Conservation (phyloP, 225 moss, liverwort and hornwort genomes). For the Antitrichia curtipendula region DNA sequence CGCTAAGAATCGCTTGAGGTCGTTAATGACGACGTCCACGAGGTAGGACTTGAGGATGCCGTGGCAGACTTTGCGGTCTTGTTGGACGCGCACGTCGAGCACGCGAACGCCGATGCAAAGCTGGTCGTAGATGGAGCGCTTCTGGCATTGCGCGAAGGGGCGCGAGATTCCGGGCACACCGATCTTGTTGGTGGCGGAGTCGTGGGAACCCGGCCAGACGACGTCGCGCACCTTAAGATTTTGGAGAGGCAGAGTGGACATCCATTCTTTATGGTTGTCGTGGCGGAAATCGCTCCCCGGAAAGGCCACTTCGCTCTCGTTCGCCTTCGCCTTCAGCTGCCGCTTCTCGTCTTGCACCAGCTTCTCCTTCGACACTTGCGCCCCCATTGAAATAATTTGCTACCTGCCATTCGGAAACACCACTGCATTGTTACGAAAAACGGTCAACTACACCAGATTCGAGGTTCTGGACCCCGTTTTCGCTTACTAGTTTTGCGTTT, state of each 20-base stretch:
- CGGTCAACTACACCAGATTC: not conserved
- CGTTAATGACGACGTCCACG: constrained; percentile 69
- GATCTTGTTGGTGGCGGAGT: constrained; percentile 91
- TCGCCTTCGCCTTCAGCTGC: constrained; percentile 30
- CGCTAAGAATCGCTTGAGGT: constrained; percentile 52
- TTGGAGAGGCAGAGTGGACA: constrained; percentile 53
- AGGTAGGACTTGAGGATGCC: constrained; percentile 68
- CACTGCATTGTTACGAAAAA: not conserved
- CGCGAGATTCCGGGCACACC: constrained; percentile 52
- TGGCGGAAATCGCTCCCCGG: constrained; percentile 63
- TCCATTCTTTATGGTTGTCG: constrained; percentile 70
- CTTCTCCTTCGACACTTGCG: constrained; percentile 49
- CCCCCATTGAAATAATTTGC: constrained; percentile 33
- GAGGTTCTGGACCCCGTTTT: not conserved
- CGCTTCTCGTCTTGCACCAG: constrained; percentile 33
- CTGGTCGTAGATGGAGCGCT: constrained; percentile 70
- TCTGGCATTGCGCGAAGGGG: constrained; percentile 85
- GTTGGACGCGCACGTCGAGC: constrained; percentile 74
- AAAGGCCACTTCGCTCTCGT: not conserved
- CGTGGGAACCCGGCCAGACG: constrained; percentile 86
- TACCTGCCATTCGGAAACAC: not conserved
- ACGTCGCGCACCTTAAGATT: constrained; percentile 57
- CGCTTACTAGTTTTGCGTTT: not conserved
- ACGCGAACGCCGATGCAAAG: constrained; percentile 63
- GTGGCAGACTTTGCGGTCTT: constrained; percentile 66